A percentile compares a stretch with the other conserved stretches of the same genome.
These are phyloP conservation scores for Brasenia schreberi DNA, from an alignment of 164 flowering plant genomes.

Conservation along the genomic window DNA sequence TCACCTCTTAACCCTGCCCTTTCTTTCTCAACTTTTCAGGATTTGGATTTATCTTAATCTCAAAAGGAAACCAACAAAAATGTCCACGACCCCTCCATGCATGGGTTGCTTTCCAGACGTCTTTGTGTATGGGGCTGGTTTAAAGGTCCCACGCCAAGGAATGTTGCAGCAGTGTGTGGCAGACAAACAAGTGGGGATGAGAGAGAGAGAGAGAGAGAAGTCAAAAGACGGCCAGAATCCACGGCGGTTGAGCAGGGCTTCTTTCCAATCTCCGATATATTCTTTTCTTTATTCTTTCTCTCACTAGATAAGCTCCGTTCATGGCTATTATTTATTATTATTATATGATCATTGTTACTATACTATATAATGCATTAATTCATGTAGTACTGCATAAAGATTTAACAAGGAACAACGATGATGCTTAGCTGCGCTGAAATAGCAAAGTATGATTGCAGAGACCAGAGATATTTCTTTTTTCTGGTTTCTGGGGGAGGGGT, in stretches of 20 bases:
- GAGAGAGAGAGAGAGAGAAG: neutral
- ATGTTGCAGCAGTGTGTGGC: neutral
- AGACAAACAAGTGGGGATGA: neutral
- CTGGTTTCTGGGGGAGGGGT: neutral
- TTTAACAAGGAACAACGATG: no score
- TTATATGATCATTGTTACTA: no score
- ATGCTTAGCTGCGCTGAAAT: no score
- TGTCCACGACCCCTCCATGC: neutral
- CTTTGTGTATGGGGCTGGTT: neutral
- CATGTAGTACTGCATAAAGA: no score
- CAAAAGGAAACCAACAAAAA: neutral
- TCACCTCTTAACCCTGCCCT: neutral
- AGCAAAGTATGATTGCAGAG: no score
- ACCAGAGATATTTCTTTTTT: no score
- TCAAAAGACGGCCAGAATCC: neutral
- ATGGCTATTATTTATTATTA: no score
- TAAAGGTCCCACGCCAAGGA: neutral
- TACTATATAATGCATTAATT: no score
- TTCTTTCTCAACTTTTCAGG: neutral
- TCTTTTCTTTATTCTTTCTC: neutral
- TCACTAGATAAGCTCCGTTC: neutral
- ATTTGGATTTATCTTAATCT: neutral
- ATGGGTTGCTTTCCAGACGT: neutral
- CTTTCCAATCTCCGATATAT: neutral
- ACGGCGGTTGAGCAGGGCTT: neutral